Evolutionary conservation across 495 filamentous ascomycete species (phyloP).

Genomic region (Bombardia bombarda): DNA sequence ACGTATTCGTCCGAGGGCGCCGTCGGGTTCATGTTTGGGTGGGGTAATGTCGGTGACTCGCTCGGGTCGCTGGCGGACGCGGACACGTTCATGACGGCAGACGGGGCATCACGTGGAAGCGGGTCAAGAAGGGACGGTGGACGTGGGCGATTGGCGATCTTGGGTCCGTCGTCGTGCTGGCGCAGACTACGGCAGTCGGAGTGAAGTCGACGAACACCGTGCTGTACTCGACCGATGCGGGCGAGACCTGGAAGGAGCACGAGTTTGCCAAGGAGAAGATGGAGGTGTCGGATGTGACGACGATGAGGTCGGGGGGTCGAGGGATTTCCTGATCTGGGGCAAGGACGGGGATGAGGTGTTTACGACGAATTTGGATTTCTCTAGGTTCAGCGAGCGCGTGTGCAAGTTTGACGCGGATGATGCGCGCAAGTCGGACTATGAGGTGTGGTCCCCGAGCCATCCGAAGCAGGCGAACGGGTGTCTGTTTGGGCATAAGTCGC

Average conservation of each 20-base stretch:
- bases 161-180: slow-evolving; percentile 84
- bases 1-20: slow-evolving; percentile 84
- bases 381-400: slow-evolving; percentile 55
- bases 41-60: slow-evolving; percentile 80
- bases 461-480: slow-evolving; percentile 68
- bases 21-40: slow-evolving; percentile 82
- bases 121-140: slow-evolving; percentile 75
- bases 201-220: slow-evolving; percentile 53
- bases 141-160: slow-evolving; percentile 94
- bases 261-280: slow-evolving; percentile 64
- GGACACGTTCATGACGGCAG: slow-evolving; percentile 79
- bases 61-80: slow-evolving; percentile 53
- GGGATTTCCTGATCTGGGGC: slow-evolving; percentile 87
- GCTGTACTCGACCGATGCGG: slow-evolving; percentile 73
- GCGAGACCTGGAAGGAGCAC: slow-evolving; percentile 65
- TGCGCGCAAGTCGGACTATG: slow-evolving; percentile 60
- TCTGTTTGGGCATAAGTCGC: slow-evolving; percentile 82
- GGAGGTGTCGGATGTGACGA: slow-evolving; percentile 68
- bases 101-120: slow-evolving; percentile 84
- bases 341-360: slow-evolving; percentile 45
- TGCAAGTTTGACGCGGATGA: slow-evolving; percentile 59
- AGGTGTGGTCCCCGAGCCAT: slow-evolving; percentile 76
- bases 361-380: slow-evolving; percentile 83
- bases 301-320: slow-evolving; percentile 78
- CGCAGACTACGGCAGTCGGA: slow-evolving; percentile 36